Percentiles rank a stretch among this genome's conserved stretches.
phyloP scores from a whole-genome alignment of 2,329 filamentous ascomycete genomes.

The Helicocarpus griseus region DNA sequence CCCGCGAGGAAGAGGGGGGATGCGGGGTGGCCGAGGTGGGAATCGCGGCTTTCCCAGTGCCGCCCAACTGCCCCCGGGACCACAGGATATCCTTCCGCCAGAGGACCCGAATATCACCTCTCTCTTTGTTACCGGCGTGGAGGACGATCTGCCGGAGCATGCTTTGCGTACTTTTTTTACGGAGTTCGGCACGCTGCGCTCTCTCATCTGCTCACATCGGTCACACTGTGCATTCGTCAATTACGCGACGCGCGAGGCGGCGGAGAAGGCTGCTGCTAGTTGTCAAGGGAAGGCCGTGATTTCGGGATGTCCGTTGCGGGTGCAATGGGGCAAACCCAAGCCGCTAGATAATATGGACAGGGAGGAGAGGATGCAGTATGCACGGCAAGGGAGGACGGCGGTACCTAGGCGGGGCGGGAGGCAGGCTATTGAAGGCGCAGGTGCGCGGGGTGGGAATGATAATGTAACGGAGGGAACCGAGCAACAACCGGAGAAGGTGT shows the following conservation, averaged over 20 bases:
- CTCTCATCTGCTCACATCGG: conserved; percentile 89
- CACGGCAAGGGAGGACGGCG: conserved; percentile 62
- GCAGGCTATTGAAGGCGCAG: conserved; percentile 13
- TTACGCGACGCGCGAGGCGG: conserved; percentile 72
- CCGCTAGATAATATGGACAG: conserved; percentile 85
- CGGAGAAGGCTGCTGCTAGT: conserved; percentile 73
- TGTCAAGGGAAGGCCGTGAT: conserved; percentile 85
- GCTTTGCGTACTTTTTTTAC: conserved; percentile 87
- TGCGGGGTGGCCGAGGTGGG: conserved; percentile 36
- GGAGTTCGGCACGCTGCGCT: conserved; percentile 79
- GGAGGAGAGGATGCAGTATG: conserved; percentile 71
- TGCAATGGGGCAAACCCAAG: conserved; percentile 89
- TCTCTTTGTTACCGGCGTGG: conserved; percentile 86
- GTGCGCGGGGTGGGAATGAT: conserved; percentile 18
- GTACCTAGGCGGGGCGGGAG: conserved; percentile 31
- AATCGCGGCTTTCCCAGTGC: conserved; percentile 57
- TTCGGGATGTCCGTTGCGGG: conserved; percentile 76
- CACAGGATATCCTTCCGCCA: conserved; percentile 78
- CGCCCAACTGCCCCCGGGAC: conserved; percentile 66
- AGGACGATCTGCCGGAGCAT: conserved; percentile 90
- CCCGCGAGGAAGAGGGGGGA: conserved; percentile 36
- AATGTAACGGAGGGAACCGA: conserved; percentile 36
- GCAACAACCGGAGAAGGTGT: conserved; percentile 26
- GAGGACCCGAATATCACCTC: conserved; percentile 79
- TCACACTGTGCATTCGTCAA: conserved; percentile 97